A percentile compares a stretch with the other conserved stretches of the same genome.
These are phyloP conservation scores for Nemania sp. DNA, from an alignment of 2,329 filamentous ascomycete genomes.

Conservation along the genomic window DNA sequence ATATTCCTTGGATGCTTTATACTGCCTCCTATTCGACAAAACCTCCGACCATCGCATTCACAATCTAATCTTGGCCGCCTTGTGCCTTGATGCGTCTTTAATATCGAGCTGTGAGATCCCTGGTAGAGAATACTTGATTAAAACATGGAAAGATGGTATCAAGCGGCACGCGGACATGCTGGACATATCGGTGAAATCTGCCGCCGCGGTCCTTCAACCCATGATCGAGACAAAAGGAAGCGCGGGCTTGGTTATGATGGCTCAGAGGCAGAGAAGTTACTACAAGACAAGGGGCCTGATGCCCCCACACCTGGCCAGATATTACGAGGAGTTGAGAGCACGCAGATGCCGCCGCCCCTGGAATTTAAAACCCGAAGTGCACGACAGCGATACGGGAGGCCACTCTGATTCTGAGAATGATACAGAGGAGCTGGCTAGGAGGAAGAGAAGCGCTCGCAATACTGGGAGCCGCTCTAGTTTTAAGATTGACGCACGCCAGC, in stretches of 20 bases:
- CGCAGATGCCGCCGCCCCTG: background rate
- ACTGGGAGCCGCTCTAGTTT: too few relatives aligned
- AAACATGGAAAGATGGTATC: slow-evolving; percentile 12
- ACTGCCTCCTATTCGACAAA: slow-evolving; percentile 5
- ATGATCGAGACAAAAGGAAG: background rate
- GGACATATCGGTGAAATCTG: slow-evolving; percentile 7
- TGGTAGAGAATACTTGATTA: background rate
- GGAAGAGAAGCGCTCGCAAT: too few relatives aligned
- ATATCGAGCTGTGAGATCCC: background rate
- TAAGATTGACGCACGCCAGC: too few relatives aligned
- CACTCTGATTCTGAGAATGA: too few relatives aligned
- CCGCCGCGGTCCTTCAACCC: background rate
- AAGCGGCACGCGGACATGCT: background rate
- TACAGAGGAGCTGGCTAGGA: too few relatives aligned
- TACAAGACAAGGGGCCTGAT: background rate
- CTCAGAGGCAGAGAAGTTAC: background rate
- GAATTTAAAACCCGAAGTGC: background rate
- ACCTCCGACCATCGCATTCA: background rate
- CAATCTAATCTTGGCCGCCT: slow-evolving; percentile 25
- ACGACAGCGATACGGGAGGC: background rate
- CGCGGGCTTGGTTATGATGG: background rate
- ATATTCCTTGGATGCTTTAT: slow-evolving; percentile 12
- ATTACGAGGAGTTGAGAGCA: background rate
- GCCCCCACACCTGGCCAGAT: too few relatives aligned
- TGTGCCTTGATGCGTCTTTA: background rate